A percentile compares a stretch with the other conserved stretches of the same genome.
phyloP scores from a whole-genome alignment of 169 alveolate genomes.

The Amoebophrya sp. region DNA sequence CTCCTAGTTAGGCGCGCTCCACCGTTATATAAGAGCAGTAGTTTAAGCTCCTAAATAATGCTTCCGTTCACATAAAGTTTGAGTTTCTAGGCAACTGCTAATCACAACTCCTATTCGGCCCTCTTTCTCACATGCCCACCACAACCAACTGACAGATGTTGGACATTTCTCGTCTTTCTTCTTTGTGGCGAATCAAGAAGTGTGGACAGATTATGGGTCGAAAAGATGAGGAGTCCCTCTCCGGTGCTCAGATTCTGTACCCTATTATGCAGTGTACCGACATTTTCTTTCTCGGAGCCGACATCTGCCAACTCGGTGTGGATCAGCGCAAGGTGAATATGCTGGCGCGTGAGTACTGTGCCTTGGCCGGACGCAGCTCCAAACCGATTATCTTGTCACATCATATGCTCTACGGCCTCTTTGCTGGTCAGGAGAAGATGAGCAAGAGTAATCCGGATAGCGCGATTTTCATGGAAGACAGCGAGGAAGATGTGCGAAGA shows the following conservation, averaged over 20 bases:
- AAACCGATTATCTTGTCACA: conserved; percentile 90
- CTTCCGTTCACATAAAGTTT: too few species aligned
- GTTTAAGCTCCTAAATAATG: too few species aligned
- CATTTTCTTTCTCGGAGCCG: conserved; percentile 93
- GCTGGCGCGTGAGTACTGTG: conserved; percentile 90
- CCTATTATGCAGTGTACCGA: conserved; percentile 99
- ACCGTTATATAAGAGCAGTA: too few species aligned
- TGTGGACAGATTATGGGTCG: conserved; percentile 99
- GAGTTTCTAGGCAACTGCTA: too few species aligned
- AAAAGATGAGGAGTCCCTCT: conserved; percentile 20
- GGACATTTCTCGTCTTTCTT: background rate
- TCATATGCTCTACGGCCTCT: conserved; percentile 90
- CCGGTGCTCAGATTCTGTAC: conserved; percentile 58
- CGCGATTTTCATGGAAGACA: conserved; percentile 96
- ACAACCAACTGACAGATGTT: background rate
- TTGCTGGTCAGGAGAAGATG: conserved; percentile 96
- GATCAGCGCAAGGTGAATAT: conserved; percentile 99
- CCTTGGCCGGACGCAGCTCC: conserved; percentile 36
- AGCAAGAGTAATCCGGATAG: conserved; percentile 85
- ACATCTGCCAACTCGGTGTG: conserved; percentile 95
- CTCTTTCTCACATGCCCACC: too few species aligned
- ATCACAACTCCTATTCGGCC: too few species aligned
- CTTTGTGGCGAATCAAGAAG: conserved; percentile 64
- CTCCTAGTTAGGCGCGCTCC: too few species aligned
- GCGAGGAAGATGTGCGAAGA: conserved; percentile 74